Percentiles rank a stretch among this genome's conserved stretches.
These are phyloP conservation scores for Calocybe indica DNA, from an alignment of 768 basidiomycete species.

Conservation along the genomic window DNA sequence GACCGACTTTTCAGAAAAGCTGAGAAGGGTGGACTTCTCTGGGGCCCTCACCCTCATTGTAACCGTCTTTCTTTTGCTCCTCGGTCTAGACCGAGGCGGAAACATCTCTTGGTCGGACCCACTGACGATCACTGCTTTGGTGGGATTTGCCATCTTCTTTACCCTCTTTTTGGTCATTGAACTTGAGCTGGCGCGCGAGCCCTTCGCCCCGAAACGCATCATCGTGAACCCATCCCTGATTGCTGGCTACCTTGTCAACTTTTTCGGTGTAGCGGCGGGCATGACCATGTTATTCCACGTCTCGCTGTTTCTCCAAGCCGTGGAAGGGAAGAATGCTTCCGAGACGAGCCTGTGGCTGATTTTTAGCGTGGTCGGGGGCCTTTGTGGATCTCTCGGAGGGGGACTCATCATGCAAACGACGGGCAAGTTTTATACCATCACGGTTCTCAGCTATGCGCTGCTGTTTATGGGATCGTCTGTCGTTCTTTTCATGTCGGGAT, in stretches of 20 bases:
- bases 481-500: constrained; percentile 34
- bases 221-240: constrained; percentile 42
- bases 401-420: constrained; percentile 54
- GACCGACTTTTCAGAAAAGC: constrained; percentile 40
- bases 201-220: constrained; percentile 53
- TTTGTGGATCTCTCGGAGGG: constrained; percentile 42
- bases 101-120: constrained; percentile 41
- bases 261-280: constrained; percentile 43
- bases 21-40: constrained; percentile 57
- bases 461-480: constrained; percentile 32
- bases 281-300: constrained; percentile 46
- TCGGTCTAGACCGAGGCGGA: constrained; percentile 50
- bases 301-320: constrained; percentile 55
- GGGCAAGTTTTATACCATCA: constrained; percentile 50
- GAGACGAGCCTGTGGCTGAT: constrained; percentile 49
- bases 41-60: constrained; percentile 52
- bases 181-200: constrained; percentile 45
- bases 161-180: constrained; percentile 41
- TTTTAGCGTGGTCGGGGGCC: constrained; percentile 37
- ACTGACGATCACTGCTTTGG: constrained; percentile 30
- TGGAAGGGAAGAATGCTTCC: constrained; percentile 38
- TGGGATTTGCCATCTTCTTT: constrained; percentile 25
- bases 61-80: constrained; percentile 50
- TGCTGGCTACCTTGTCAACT: constrained; percentile 52
- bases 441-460: constrained; percentile 32